Conservation (phyloP, 208 protist species). For the Zelonia costaricensis region DNA sequence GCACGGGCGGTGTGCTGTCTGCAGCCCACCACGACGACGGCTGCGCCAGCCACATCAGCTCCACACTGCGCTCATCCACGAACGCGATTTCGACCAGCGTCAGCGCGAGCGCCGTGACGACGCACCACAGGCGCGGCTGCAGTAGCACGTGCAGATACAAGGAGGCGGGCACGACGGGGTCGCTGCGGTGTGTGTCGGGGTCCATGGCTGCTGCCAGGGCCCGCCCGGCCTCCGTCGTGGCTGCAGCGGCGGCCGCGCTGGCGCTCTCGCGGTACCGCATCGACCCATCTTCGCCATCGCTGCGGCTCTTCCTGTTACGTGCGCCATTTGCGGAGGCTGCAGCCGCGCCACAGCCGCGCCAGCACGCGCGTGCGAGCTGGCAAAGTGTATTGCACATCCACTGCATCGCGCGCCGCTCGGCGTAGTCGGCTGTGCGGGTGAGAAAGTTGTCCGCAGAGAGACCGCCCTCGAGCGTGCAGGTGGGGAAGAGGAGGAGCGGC, state of each 20-base stretch:
- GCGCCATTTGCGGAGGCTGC: too few species aligned
- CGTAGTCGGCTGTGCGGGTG: constrained; percentile 25
- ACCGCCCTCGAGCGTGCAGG: constrained; percentile 12
- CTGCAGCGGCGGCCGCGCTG: too few species aligned
- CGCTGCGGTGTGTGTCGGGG: neutral
- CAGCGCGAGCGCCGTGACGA: constrained; percentile 33
- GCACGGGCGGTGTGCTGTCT: neutral
- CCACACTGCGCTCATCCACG: constrained; percentile 28
- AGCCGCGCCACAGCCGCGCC: neutral
- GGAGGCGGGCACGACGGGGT: constrained; percentile 3
- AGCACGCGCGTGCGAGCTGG: neutral
- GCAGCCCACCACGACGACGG: constrained; percentile 22
- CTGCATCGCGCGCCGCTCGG: constrained; percentile 21
- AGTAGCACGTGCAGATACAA: constrained; percentile 28
- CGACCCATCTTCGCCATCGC: neutral
- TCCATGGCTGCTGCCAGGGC: neutral
- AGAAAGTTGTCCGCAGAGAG: constrained; percentile 29
- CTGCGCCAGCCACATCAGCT: constrained; percentile 30
- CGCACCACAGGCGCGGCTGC: constrained; percentile 43
- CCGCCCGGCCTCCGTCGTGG: constrained; percentile 2
- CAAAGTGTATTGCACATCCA: constrained; percentile 1
- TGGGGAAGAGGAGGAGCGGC: neutral
- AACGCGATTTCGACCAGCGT: constrained; percentile 53
- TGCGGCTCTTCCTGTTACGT: too few species aligned
- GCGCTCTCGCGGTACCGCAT: neutral